Base-by-base conservation (phyloP, 2,329 filamentous ascomycete species). In the Plectosphaerella sp. region DNA sequence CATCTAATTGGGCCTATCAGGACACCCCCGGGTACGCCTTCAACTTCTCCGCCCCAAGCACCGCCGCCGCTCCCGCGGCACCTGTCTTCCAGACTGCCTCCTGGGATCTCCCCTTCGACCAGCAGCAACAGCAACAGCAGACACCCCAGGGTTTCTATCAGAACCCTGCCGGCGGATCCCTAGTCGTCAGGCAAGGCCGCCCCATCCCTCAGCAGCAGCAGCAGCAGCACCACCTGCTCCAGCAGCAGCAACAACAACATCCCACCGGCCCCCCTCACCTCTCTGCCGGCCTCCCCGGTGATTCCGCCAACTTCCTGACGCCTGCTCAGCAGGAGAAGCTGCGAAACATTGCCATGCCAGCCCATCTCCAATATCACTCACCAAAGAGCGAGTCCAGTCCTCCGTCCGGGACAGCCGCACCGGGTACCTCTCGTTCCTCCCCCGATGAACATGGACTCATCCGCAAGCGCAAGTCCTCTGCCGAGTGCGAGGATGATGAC, bases 381-480 rank as follows among this genome's bases (percentile, higher is more conserved):
- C 80, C 80, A 28, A 77, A 75, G 65, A 82, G 79, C 64, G 77
- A 77, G 57, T 70, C 77, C 46, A 86, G 82, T 58, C 81, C 83
- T 15, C 75, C 79, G 56, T 86, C 82, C 10, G 73, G 73, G 52
- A 67, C 66, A 57, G 71, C 75, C 58, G 73, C 69, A 45, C 72
- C 69, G 18, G 68, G 70, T 5, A 69, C 73, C 49, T 37, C 48
- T 12, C 48, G 39, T 25, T 85, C 84, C 11, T 88, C 86, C 2
- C 85, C 86, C n/a, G 84, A 82, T 54, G 69, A 65, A 24, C 50
- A 52, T 9, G 18, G 18, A 12, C 61, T 67, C 52, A 76, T 69
- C 55, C 78, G 84, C 59, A 91, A 91, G 71, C 80, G 88, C 59
- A 91, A 91, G 71, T 82, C 84, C 1, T 84, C 84, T 0, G 78